Conservation (phyloP, 306 rosid genomes). For the Gastrolobium villosum region DNA sequence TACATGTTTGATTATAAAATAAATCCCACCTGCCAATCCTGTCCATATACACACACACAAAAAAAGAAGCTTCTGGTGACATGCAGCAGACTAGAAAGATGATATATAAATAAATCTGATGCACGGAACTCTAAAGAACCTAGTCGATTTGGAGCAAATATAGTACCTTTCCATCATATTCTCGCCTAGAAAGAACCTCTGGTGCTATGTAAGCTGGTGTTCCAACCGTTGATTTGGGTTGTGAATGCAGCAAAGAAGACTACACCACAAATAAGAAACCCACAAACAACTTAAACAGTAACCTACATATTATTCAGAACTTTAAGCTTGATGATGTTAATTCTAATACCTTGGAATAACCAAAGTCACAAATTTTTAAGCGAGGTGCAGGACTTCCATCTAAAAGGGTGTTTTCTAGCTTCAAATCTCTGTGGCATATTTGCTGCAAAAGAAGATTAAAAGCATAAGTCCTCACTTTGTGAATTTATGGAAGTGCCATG, state of each 20-base stretch:
- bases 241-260: constrained; percentile 75
- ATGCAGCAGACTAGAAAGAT: constrained; percentile 7
- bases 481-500: background rate
- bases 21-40: background rate
- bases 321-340: constrained; percentile 30
- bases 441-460: constrained; percentile 54
- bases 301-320: background rate
- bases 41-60: background rate
- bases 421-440: constrained; percentile 76
- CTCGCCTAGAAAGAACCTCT: constrained; percentile 72
- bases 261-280: constrained; percentile 44
- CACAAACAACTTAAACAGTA: background rate
- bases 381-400: constrained; percentile 85
- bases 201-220: constrained; percentile 81
- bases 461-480: background rate
- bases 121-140: constrained; percentile 29
- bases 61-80: background rate
- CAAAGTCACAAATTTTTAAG: constrained; percentile 75
- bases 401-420: constrained; percentile 70
- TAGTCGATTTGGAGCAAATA: background rate
- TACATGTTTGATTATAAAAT: background rate
- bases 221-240: constrained; percentile 80
- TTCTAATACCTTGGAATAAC: constrained; percentile 68
- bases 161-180: constrained; percentile 74
- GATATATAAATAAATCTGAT: constrained; percentile 15